Conservation (phyloP, 331 rosid genomes). For the Acacia pycnantha region DNA sequence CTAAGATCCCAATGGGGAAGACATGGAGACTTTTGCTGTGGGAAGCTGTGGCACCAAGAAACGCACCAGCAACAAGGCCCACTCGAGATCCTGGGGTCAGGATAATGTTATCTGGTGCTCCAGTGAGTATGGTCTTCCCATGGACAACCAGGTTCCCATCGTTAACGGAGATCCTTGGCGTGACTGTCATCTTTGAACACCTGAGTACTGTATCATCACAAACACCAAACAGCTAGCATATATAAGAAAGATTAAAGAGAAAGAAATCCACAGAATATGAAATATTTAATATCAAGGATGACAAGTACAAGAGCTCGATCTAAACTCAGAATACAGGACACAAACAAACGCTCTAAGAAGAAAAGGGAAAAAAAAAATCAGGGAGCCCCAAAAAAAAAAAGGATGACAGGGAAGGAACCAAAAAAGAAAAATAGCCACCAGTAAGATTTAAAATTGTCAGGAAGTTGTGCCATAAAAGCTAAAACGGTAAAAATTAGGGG, state of each 20-base stretch:
- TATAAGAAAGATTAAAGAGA: neutral
- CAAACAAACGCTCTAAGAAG: neutral
- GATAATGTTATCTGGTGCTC: constrained; percentile 84
- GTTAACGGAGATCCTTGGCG: constrained; percentile 62
- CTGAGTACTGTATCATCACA: constrained; percentile 29
- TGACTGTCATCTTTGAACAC: constrained; percentile 74
- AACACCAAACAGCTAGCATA: constrained; percentile 1
- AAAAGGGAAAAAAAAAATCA: no score
- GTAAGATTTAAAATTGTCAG: neutral
- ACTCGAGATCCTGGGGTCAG: constrained; percentile 63
- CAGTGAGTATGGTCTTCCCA: constrained; percentile 79
- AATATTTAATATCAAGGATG: neutral
- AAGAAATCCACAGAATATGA: neutral
- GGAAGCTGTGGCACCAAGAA: constrained; percentile 83
- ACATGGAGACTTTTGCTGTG: constrained; percentile 79
- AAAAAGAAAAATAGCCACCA: no score
- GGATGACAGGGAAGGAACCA: neutral
- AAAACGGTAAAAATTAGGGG: neutral
- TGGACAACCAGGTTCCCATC: constrained; percentile 87
- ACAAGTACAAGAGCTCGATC: neutral
- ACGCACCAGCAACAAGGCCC: constrained; percentile 80
- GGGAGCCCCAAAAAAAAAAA: neutral
- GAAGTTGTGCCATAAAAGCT: neutral
- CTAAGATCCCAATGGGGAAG: constrained; percentile 75
- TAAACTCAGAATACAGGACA: neutral